These are phyloP conservation scores for Atkinsonella texensis DNA, from an alignment of 2,329 filamentous ascomycete species.

Conservation along the genomic window DNA sequence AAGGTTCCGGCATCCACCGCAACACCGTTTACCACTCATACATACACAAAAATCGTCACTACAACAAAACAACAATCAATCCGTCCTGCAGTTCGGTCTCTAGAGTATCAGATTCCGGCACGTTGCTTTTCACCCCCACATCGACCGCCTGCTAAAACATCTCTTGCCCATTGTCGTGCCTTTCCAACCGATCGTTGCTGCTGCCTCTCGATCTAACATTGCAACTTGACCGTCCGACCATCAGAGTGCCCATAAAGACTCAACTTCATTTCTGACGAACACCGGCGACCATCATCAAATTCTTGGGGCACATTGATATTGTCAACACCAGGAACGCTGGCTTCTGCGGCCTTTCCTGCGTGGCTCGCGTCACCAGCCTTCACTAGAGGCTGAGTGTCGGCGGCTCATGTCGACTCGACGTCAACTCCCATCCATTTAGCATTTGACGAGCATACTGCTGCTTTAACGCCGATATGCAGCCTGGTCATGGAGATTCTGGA, in stretches of 20 bases:
- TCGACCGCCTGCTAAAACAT: neutral
- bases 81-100: neutral
- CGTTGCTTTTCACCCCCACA: neutral
- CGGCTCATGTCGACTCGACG: neutral
- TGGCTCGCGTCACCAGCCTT: slow-evolving; percentile 1
- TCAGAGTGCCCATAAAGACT: neutral
- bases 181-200: too few relatives aligned
- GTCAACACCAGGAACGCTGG: neutral
- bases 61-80: neutral
- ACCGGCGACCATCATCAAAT: neutral
- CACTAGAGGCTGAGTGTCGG: neutral
- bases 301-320: neutral
- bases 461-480: slow-evolving; percentile 27
- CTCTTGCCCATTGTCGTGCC: too few relatives aligned
- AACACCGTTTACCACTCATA: neutral
- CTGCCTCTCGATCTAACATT: neutral
- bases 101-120: neutral
- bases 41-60: neutral
- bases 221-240: neutral
- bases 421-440: neutral
- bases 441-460: neutral
- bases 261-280: neutral
- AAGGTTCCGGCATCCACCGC: neutral
- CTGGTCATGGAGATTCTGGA: slow-evolving; percentile 25
- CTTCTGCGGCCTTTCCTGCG: neutral